These are phyloP conservation scores for Entomophthora muscae DNA, from an alignment of 371 early-diverging fungal species.

Conservation along the genomic window DNA sequence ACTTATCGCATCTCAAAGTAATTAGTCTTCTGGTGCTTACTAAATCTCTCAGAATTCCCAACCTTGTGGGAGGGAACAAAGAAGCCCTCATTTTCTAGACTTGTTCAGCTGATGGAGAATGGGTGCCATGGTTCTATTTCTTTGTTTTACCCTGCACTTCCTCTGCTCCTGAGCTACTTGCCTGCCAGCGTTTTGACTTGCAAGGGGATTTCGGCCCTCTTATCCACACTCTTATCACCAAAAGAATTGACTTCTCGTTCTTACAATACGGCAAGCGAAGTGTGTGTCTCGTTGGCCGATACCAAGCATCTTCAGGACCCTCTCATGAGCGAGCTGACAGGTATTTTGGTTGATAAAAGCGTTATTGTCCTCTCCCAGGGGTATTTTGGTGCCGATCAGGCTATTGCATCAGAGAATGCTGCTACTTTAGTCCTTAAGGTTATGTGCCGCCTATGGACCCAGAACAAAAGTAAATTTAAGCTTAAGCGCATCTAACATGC, in stretches of 20 bases:
- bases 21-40: constrained; percentile 13
- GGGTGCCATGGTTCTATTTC: constrained; percentile 41
- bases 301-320: background rate
- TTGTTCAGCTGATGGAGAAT: constrained; percentile 38
- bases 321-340: background rate
- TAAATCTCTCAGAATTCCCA: constrained; percentile 26
- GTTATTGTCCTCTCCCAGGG: background rate
- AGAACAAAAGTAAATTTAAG: background rate
- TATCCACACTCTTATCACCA: constrained; percentile 30
- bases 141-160: constrained; percentile 34
- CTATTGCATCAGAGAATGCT: background rate
- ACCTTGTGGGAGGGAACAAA: constrained; percentile 44
- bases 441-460: background rate
- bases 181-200: constrained; percentile 13
- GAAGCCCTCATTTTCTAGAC: constrained; percentile 39
- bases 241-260: background rate
- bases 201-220: constrained; percentile 25
- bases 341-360: background rate
- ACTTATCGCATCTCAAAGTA: constrained; percentile 43
- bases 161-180: constrained; percentile 3
- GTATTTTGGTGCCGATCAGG: background rate
- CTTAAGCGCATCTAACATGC: background rate
- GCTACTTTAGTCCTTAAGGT: background rate
- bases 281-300: background rate
- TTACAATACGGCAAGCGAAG: background rate